Percentiles rank a stretch among this genome's conserved stretches.
Evolutionary conservation across 2,329 filamentous ascomycete species (phyloP).

Genomic region (Fusarium anthophilum): DNA sequence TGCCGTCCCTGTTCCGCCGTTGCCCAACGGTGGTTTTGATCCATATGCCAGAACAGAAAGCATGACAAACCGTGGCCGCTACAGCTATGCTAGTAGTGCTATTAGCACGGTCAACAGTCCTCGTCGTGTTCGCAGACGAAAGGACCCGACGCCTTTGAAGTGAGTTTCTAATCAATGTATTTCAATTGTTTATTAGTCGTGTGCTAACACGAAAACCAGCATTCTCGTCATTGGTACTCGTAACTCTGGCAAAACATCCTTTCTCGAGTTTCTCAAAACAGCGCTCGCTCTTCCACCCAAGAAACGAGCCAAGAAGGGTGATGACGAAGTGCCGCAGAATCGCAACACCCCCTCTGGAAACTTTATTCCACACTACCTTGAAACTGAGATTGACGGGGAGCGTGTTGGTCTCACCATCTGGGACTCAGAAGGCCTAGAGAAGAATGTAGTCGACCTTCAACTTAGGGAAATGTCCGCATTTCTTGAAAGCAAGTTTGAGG

Average conservation of each 20-base stretch:
- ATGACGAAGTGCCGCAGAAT: constrained; percentile 67
- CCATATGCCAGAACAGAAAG: constrained; percentile 87
- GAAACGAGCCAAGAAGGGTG: constrained; percentile 70
- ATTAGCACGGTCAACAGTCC: constrained; percentile 94
- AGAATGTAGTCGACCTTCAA: constrained; percentile 93
- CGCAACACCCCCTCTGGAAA: constrained; percentile 67
- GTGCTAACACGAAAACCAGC: constrained; percentile 57
- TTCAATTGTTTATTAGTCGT: not conserved
- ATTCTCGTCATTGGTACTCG: constrained; percentile 90
- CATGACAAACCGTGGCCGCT: constrained; percentile 95
- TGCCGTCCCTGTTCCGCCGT: constrained; percentile 63
- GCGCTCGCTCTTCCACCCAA: constrained; percentile 84
- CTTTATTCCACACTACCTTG: constrained; percentile 89
- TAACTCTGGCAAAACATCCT: constrained; percentile 92
- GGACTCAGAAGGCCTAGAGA: constrained; percentile 96
- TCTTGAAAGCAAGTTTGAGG: constrained; percentile 97
- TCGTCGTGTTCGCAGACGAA: constrained; percentile 88
- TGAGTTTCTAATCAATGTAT: constrained; percentile 62
- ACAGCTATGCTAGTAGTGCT: constrained; percentile 94
- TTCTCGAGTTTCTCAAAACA: constrained; percentile 93
- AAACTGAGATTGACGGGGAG: constrained; percentile 94
- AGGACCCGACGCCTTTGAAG: constrained; percentile 99
- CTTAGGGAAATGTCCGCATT: constrained; percentile 91
- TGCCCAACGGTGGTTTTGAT: constrained; percentile 72
- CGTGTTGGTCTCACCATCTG: constrained; percentile 92